phyloP scores from a whole-genome alignment of 2,329 filamentous ascomycete species.

The Thielaviopsis ethacetica region DNA sequence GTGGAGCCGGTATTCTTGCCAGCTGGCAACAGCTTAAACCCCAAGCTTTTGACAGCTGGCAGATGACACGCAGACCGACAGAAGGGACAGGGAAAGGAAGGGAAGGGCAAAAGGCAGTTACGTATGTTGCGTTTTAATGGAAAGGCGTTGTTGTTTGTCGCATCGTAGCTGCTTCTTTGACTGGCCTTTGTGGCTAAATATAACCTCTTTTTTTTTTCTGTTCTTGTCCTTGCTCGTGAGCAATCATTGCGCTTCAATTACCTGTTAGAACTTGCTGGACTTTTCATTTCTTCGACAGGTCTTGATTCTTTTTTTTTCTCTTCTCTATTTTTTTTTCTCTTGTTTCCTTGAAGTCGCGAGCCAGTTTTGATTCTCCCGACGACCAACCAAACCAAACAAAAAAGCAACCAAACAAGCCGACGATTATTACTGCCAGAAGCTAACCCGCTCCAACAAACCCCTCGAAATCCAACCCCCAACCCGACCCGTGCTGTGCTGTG shows the following conservation, averaged over 20 bases:
- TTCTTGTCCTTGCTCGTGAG: no score
- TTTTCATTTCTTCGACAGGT: background rate
- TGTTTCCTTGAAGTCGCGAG: background rate
- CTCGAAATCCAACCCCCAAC: background rate
- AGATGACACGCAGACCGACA: background rate
- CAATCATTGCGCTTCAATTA: no score
- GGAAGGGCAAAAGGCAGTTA: no score
- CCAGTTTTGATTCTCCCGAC: background rate
- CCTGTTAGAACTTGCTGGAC: no score
- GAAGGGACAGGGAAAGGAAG: no score
- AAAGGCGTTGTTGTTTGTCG: no score
- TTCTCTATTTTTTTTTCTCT: background rate
- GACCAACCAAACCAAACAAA: no score
- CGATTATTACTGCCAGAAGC: background rate
- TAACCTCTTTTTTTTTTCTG: no score
- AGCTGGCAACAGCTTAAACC: no score
- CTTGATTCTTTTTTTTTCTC: background rate
- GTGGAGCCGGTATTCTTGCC: no score
- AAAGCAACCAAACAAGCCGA: background rate
- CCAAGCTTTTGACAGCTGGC: background rate
- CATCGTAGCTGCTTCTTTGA: background rate
- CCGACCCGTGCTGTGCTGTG: no score
- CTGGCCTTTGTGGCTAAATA: background rate
- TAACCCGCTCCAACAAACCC: background rate
- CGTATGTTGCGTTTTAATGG: no score